A percentile compares a stretch with the other conserved stretches of the same genome.
phyloP scores from a whole-genome alignment of 2,329 filamentous ascomycete genomes.

The Pseudogymnoascus verrucosus region DNA sequence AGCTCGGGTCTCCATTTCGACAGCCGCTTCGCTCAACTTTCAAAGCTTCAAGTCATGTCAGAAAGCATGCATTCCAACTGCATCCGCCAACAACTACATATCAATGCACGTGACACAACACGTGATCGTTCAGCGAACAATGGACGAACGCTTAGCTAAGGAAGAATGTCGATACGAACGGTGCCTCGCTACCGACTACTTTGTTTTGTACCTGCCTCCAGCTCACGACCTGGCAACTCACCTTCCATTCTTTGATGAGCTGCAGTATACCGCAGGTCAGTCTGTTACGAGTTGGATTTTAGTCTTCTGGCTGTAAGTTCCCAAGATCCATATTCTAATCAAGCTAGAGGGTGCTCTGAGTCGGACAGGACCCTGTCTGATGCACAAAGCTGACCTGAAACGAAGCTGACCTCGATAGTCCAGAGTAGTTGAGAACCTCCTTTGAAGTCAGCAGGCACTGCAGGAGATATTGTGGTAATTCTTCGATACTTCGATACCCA shows the following conservation, averaged over 20 bases:
- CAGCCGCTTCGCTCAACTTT: not conserved
- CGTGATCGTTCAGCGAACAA: not conserved
- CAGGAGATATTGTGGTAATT: constrained; percentile 48
- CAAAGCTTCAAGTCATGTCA: not conserved
- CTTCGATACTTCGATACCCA: constrained; percentile 7
- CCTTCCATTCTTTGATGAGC: constrained; percentile 8
- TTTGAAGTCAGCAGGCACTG: constrained; percentile 80
- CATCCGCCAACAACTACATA: not conserved
- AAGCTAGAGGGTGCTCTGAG: not conserved
- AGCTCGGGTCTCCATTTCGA: not conserved
- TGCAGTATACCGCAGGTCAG: not conserved
- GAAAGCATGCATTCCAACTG: not conserved
- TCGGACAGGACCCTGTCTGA: not conserved
- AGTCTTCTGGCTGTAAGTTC: not conserved
- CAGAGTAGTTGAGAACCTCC: constrained; percentile 38
- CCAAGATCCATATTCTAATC: not conserved
- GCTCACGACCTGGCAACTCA: constrained; percentile 7
- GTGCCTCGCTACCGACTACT: constrained; percentile 2
- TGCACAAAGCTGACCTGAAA: not conserved
- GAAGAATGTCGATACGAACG: constrained; percentile 6
- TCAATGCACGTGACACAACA: not conserved
- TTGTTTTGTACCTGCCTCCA: constrained; percentile 3
- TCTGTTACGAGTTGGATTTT: constrained; percentile 5
- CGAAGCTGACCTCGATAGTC: constrained; percentile 14
- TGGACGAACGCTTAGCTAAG: constrained; percentile 4